Percentiles rank a stretch among this genome's conserved stretches.
Evolutionary conservation across 352 stramenopile genomes (phyloP).

Genomic region (Pythium insidiosum): DNA sequence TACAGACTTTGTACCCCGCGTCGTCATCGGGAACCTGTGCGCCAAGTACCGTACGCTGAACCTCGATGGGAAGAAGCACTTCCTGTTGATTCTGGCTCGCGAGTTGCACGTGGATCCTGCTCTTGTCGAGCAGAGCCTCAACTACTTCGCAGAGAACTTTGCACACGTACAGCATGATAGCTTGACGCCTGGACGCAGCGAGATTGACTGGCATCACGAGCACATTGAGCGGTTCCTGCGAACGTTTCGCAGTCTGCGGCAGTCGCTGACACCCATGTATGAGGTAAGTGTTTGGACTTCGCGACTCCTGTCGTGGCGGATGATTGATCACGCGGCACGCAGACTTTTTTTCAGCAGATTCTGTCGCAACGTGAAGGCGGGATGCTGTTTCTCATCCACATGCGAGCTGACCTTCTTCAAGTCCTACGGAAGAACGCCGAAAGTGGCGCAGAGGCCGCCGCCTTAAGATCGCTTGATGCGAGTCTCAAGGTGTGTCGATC

Average conservation of each 20-base stretch:
- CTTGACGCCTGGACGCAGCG: constrained; percentile 6
- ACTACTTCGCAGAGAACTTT: constrained; percentile 48
- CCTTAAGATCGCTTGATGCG: constrained; percentile 56
- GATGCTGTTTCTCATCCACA: constrained; percentile 78
- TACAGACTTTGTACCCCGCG: constrained; percentile 72
- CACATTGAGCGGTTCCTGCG: constrained; percentile 71
- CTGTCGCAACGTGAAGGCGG: constrained; percentile 69
- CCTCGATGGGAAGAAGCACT: constrained; percentile 77
- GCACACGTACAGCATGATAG: constrained; percentile 29
- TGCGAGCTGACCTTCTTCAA: constrained; percentile 61
- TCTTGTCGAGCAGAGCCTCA: constrained; percentile 37
- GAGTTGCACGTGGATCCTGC: constrained; percentile 62
- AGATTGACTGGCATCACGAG: constrained; percentile 62
- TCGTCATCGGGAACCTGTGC: constrained; percentile 64
- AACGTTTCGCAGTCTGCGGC: constrained; percentile 53
- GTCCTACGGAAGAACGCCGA: constrained; percentile 47
- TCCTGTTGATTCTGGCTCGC: constrained; percentile 65
- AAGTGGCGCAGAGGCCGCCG: constrained; percentile 29
- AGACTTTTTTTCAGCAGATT: constrained; percentile 83
- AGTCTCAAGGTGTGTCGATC: constrained; percentile 49
- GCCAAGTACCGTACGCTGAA: constrained; percentile 50
- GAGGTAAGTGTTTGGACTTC: constrained; percentile 21
- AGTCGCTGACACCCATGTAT: constrained; percentile 51
- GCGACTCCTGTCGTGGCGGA: not conserved
- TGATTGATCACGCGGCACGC: not conserved